Evolutionary conservation across 345 rosid species (phyloP), one percentile per base, ranked within the genome.

Genomic region (Moricandia arvensis): DNA sequence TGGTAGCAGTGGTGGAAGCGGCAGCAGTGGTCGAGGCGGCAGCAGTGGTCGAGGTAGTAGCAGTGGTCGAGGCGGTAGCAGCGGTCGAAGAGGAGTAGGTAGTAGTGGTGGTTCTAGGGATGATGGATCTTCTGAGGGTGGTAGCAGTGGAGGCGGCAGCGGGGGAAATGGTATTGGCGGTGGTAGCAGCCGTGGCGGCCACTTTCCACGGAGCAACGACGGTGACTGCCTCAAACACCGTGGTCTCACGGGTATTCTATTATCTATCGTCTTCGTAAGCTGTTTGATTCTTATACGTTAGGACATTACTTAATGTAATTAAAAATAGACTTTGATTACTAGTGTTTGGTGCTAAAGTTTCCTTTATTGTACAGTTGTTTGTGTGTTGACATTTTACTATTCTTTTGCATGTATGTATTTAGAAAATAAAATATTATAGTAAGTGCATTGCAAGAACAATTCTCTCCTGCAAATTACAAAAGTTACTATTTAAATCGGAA

Each of bases 181-280:
- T 38, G 54, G 65, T 47, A 21, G 61, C 61, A 6, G 27, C 4
- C 27, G 62, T 35, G 76, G 69, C 6, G 71, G 70, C 15, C 70
- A 21, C 38, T 1, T 3, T 54, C 21, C 3, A 35, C 24, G 24
- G 24, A 51, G 29, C 6, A 57, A 24, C 66, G 47, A 72, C 59
- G 60, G 34, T 66, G 59, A 75, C 67, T 21, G 59, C 6, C 17
- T 66, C 8, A 58, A 66, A 58, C 66, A 75, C 53, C 47, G 59
- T 38, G 58, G 57, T 30, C 37, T 73, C 6, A 47, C 51, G 45
- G 24, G 41, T 12, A 17, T 26, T 18, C 24, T 41, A 65, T 17
- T 57, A 43, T 57, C 21, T 29, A 1, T 65, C 45, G 17, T 65
- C 45, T 12, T 65, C 24, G 33, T 38, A 0, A 65, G 34, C 64